A percentile compares a stretch with the other conserved stretches of the same genome.
phyloP scores from a whole-genome alignment of 805 yeast genomes.

The Tetrapisispora iriomotensis region DNA sequence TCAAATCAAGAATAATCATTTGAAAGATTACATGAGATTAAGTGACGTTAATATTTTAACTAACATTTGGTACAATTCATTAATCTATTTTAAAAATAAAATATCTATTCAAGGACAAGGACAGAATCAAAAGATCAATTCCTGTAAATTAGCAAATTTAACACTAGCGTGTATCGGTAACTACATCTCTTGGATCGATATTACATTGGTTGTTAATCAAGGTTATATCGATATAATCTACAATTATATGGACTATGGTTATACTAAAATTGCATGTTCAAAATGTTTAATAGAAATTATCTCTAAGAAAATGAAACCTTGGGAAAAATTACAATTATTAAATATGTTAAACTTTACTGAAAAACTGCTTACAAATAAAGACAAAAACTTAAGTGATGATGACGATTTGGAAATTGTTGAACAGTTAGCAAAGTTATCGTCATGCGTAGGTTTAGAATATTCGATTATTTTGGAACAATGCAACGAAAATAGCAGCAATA shows the following conservation, averaged over 20 bases:
- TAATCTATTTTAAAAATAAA: slow-evolving; percentile 8
- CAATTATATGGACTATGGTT: slow-evolving; percentile 41
- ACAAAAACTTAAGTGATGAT: slow-evolving; percentile 33
- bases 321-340: slow-evolving; percentile 53
- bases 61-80: slow-evolving; percentile 50
- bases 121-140: neutral
- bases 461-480: slow-evolving; percentile 54
- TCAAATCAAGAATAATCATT: slow-evolving; percentile 52
- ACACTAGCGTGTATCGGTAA: slow-evolving; percentile 61
- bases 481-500: slow-evolving; percentile 22
- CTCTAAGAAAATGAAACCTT: slow-evolving; percentile 69
- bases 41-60: slow-evolving; percentile 63
- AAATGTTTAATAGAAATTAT: slow-evolving; percentile 46
- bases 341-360: slow-evolving; percentile 57
- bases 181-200: slow-evolving; percentile 89
- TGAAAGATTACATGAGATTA: slow-evolving; percentile 76
- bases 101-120: slow-evolving; percentile 9
- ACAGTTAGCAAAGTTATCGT: slow-evolving; percentile 60
- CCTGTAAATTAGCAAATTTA: slow-evolving; percentile 21
- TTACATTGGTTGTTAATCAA: slow-evolving; percentile 48
- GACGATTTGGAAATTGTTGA: slow-evolving; percentile 63
- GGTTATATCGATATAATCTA: slow-evolving; percentile 50
- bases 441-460: slow-evolving; percentile 67
- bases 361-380: slow-evolving; percentile 29
- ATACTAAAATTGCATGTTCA: slow-evolving; percentile 50